Conservation (phyloP, 768 basidiomycete species). For the Ramaria sp. region DNA sequence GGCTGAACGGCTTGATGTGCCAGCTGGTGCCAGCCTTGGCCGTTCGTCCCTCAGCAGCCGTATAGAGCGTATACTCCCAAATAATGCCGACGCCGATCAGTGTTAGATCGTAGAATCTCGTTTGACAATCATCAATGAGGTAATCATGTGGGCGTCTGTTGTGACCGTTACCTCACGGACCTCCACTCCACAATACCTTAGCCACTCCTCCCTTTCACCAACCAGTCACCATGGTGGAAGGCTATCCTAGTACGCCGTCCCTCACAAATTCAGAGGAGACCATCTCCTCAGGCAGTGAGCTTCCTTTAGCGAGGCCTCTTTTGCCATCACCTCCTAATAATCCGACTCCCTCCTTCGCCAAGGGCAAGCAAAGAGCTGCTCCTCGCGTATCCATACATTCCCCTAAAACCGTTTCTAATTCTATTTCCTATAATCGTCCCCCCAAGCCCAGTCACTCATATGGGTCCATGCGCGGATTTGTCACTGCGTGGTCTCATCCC, state of each 20-base stretch:
- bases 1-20: too few species aligned
- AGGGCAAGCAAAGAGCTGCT: background rate
- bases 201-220: background rate
- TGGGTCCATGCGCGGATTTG: slow-evolving; percentile 8
- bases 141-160: too few species aligned
- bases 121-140: too few species aligned
- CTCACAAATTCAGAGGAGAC: slow-evolving; percentile 8
- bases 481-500: slow-evolving; percentile 21
- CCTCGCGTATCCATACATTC: background rate
- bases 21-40: too few species aligned
- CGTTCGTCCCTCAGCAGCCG: too few species aligned
- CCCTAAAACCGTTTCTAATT: background rate
- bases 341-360: background rate
- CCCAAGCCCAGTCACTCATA: background rate
- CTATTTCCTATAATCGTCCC: background rate
- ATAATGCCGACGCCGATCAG: too few species aligned
- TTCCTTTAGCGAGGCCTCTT: background rate
- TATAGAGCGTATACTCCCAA: too few species aligned
- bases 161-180: background rate
- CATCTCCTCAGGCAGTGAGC: slow-evolving; percentile 1
- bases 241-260: slow-evolving; percentile 6
- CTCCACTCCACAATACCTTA: background rate
- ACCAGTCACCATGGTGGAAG: background rate
- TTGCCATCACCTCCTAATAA: background rate
- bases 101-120: too few species aligned